Evolutionary conservation across 306 rosid species (phyloP).

Genomic region (Mimosa pudica): DNA sequence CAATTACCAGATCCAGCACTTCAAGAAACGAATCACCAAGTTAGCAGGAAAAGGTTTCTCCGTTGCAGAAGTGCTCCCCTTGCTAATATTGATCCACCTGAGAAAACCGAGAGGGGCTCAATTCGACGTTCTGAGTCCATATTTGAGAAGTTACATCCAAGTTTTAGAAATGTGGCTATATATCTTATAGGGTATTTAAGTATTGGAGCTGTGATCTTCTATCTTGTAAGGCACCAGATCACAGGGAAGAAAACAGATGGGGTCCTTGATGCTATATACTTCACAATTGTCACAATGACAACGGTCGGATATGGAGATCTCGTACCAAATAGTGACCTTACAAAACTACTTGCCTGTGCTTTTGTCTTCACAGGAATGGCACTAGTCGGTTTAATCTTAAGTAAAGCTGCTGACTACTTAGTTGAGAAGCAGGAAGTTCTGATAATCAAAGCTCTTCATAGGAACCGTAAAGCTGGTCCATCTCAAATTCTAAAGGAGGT

Average conservation of each 20-base stretch:
- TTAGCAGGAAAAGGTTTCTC: conserved; percentile 43
- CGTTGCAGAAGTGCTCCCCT: conserved; percentile 63
- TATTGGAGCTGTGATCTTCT: conserved; percentile 45
- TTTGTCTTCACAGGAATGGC: conserved; percentile 62
- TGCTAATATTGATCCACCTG: conserved; percentile 18
- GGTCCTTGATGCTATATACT: conserved; percentile 52
- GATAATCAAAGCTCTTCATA: conserved; percentile 48
- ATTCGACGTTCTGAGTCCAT: conserved; percentile 25
- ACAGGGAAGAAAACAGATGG: conserved; percentile 44
- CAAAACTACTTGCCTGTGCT: conserved; percentile 54
- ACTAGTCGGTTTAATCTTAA: conserved; percentile 44
- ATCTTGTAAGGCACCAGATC: conserved; percentile 46
- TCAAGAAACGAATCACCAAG: conserved; percentile 33
- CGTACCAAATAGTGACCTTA: conserved; percentile 48
- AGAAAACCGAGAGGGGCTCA: conserved; percentile 19
- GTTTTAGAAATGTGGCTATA: conserved; percentile 34
- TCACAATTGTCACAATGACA: conserved; percentile 57
- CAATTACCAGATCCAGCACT: conserved; percentile 23
- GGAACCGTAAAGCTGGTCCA: conserved; percentile 36
- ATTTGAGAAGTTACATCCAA: conserved; percentile 46
- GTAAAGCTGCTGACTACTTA: conserved; percentile 53
- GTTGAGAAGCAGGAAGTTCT: conserved; percentile 54
- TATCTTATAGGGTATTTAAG: conserved; percentile 44
- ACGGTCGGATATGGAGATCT: conserved; percentile 63
- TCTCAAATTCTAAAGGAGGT: conserved; percentile 41